Evolutionary conservation across 148 eudicot species (phyloP).

Genomic region (Vaccinium corymbosum): DNA sequence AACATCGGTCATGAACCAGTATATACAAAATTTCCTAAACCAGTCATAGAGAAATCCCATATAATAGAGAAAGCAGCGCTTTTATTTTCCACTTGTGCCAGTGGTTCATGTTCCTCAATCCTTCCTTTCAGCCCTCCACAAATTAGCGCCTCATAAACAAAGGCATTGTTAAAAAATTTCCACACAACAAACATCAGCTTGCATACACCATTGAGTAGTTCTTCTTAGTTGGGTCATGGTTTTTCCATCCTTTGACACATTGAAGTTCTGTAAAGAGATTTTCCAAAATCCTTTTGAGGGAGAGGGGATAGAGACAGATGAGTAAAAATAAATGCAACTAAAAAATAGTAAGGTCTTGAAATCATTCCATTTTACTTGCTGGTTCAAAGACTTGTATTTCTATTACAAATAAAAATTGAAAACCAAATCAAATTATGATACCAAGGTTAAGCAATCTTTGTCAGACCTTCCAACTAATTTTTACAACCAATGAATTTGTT

Average conservation of each 20-base stretch:
- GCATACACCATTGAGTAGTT: neutral
- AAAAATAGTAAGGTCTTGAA: neutral
- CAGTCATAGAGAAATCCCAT: neutral
- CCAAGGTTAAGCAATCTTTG: slow-evolving; percentile 9
- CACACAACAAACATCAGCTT: neutral
- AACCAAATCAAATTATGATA: neutral
- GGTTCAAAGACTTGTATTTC: neutral
- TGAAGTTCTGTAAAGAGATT: neutral
- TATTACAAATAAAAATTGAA: neutral
- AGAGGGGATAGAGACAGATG: neutral
- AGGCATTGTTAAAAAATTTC: neutral
- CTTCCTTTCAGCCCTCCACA: neutral
- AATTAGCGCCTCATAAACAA: neutral
- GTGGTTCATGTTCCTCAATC: neutral
- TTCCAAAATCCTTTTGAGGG: neutral
- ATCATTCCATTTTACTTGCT: neutral
- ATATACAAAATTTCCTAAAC: neutral
- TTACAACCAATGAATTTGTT: slow-evolving; percentile 46
- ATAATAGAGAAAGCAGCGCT: neutral
- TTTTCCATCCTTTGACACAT: neutral
- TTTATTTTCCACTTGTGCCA: neutral
- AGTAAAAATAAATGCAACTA: neutral
- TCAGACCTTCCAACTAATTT: slow-evolving; percentile 50
- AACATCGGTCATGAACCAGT: neutral
- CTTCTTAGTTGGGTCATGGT: neutral